Base-by-base conservation (phyloP, 768 basidiomycete genomes). In the Podaxis sp. region DNA sequence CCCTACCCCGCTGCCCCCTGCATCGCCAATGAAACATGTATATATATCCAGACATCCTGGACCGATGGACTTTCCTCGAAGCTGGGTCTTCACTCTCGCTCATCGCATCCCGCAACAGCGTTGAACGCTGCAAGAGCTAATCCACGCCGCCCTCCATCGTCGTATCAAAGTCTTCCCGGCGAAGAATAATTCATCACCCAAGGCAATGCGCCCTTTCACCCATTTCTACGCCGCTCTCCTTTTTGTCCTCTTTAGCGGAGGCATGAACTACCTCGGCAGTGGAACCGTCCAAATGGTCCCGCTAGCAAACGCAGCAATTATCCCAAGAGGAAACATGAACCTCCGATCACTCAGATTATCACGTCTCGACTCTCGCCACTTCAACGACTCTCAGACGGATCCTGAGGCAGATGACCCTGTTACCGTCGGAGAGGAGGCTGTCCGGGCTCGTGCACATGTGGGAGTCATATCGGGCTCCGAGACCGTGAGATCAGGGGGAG, bases 51-150 rank as follows among this genome's bases (percentile, higher is more conserved):
- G 24, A 9, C 37, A 15, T 7, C 19, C n/a, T 17, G 9, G 22
- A 54, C 4, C 55, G 7, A 22, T 19, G 19, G 6, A 9, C 12
- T 46, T 11, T 29, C 24, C 41, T 57, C 25, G 55, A 57, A 57
- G 55, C 55, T 57, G 38, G 55, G 41, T 17, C 55, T 57, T 57
- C 41, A 29, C 2, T 46, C 55, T 43, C 41, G 22, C 55, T 57
- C 55, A 41, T 33, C 19, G 22, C 22, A 12, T n/a, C 55, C 25
- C 40, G 3, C 24, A 15, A 4, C 27, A 29, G 55, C 38, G 55
- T 57, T 46, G 55, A 57, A 57, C 55, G 55, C 55, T 57, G 55
- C 13, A 46, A 24, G 13, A 2, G n/a, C n/a, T 43, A n/a, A 13
- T 50, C 19, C 13, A 27, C 9, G 11, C 57, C 9, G 1, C 33